These are phyloP conservation scores for Colletotrichum truncatum DNA, from an alignment of 2,329 filamentous ascomycete genomes.

Conservation along the genomic window DNA sequence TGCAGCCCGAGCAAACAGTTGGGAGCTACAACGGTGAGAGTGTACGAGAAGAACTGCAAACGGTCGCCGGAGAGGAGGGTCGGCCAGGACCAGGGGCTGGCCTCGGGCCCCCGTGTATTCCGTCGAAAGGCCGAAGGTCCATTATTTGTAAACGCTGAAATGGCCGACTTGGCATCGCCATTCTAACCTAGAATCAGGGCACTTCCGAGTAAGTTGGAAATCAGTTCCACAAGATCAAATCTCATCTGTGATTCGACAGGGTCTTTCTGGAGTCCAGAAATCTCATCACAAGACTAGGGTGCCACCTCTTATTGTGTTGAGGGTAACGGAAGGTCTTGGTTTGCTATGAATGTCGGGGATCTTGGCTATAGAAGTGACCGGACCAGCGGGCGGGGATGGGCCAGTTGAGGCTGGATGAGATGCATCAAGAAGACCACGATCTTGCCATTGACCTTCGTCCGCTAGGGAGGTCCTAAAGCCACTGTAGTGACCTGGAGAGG, in stretches of 20 bases:
- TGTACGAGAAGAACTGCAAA: background rate
- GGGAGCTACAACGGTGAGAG: too few species aligned
- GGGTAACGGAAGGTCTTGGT: background rate
- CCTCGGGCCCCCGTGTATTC: constrained; percentile 12
- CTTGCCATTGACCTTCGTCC: background rate
- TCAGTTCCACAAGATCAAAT: background rate
- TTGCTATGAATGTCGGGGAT: background rate
- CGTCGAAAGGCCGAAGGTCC: constrained; percentile 21
- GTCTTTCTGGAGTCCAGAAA: background rate
- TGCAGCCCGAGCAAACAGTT: background rate
- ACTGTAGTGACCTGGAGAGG: background rate
- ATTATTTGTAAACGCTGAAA: background rate
- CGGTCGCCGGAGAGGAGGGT: constrained; percentile 3
- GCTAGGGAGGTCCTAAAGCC: background rate
- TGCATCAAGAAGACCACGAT: constrained; percentile 6
- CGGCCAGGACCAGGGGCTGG: constrained; percentile 14
- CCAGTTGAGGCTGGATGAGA: background rate
- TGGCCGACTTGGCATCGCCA: background rate
- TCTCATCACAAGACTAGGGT: background rate
- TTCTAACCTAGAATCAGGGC: background rate
- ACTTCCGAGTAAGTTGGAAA: background rate
- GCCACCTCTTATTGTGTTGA: background rate
- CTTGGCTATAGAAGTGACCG: background rate
- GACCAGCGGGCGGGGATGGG: background rate
- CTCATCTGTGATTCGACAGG: background rate